These are phyloP conservation scores for Nitzschia inconspicua DNA, from an alignment of 108 stramenopile species.

Conservation along the genomic window DNA sequence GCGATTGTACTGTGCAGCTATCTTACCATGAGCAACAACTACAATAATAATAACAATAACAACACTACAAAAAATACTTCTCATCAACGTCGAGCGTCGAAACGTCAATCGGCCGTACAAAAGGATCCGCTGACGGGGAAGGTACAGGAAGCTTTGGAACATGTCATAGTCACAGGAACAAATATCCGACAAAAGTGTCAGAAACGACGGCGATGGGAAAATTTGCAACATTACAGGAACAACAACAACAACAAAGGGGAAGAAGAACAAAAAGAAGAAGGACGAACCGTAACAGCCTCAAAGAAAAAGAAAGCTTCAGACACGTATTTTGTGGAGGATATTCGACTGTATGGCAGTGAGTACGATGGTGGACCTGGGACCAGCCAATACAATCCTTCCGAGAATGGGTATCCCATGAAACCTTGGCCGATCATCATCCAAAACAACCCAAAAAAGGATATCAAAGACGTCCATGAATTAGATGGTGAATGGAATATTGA, in stretches of 20 bases:
- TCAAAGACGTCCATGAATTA: background rate
- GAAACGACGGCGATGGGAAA: conserved; percentile 11
- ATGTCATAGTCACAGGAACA: conserved; percentile 13
- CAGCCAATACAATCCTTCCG: background rate
- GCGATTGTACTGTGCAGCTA: too few species aligned
- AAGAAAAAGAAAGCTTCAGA: background rate
- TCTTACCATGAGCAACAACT: too few species aligned
- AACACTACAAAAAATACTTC: too few species aligned
- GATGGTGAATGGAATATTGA: conserved; percentile 30
- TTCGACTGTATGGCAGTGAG: conserved; percentile 20
- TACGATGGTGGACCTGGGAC: too few species aligned
- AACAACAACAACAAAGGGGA: background rate
- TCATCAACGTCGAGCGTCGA: too few species aligned
- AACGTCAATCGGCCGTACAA: too few species aligned
- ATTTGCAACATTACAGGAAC: background rate
- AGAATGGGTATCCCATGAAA: background rate
- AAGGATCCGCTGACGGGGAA: too few species aligned
- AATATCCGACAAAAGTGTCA: conserved; percentile 8
- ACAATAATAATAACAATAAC: too few species aligned
- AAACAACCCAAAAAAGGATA: background rate
- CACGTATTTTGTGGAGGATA: conserved; percentile 13
- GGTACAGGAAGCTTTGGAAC: conserved; percentile 23
- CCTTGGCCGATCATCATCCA: conserved; percentile 5
- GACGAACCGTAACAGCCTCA: too few species aligned
- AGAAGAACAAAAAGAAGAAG: background rate